A percentile compares a stretch with the other conserved stretches of the same genome.
Evolutionary conservation across 768 basidiomycete species (phyloP).

Genomic region (Nevesoporus exiguus): DNA sequence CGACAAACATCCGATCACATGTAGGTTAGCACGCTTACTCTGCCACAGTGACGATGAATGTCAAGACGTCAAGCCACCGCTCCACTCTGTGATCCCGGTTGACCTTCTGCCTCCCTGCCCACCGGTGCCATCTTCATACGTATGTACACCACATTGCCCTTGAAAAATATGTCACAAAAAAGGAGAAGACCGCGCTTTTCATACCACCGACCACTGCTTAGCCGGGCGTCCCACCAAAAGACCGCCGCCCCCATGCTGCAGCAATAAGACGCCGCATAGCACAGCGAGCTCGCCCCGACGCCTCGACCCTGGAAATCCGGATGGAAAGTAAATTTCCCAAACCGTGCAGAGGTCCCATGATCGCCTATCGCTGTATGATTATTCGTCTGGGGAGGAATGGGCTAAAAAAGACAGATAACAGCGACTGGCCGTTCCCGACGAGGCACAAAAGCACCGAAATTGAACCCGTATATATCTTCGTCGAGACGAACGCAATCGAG

Average conservation of each 20-base stretch:
- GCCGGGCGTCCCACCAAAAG: conserved; percentile 60
- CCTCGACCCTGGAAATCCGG: conserved; percentile 49
- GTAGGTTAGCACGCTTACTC: conserved; percentile 5
- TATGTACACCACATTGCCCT: conserved; percentile 52
- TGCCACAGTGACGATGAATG: not conserved
- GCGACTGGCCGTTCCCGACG: conserved; percentile 38
- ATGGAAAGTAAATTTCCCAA: conserved; percentile 62
- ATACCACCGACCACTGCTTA: conserved; percentile 47
- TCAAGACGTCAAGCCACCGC: not conserved
- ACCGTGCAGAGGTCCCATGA: conserved; percentile 35
- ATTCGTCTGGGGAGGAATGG: conserved; percentile 25
- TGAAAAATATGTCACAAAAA: conserved; percentile 53
- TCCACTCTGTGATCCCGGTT: not conserved
- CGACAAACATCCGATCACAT: not conserved
- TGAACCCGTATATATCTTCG: conserved; percentile 48
- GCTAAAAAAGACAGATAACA: conserved; percentile 50
- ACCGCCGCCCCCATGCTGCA: conserved; percentile 39
- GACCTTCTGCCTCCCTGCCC: not conserved
- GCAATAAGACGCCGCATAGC: conserved; percentile 36
- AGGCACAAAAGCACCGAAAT: conserved; percentile 54
- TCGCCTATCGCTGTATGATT: not conserved
- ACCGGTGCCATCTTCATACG: conserved; percentile 45
- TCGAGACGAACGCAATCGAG: conserved; percentile 48
- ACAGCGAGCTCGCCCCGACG: conserved; percentile 49
- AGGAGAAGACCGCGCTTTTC: conserved; percentile 45